Evolutionary conservation across 192 early-diverging fungal genomes (phyloP).

Genomic region (Coemansia sp.): DNA sequence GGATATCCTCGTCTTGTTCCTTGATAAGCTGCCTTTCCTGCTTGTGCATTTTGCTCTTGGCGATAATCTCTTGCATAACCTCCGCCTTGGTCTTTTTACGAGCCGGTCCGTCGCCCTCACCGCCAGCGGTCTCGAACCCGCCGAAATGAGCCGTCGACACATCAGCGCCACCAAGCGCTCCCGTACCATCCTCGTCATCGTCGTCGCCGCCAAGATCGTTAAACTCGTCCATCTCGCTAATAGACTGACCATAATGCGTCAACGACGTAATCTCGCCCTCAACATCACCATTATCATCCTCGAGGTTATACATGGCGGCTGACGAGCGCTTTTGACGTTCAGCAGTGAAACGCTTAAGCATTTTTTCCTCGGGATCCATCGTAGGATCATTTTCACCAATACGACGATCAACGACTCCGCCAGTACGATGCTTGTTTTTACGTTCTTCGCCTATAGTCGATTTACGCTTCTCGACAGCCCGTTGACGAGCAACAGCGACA

Average conservation of each 20-base stretch:
- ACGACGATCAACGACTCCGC: slow-evolving; percentile 86
- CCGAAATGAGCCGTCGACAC: slow-evolving; percentile 85
- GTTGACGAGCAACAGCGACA: slow-evolving; percentile 78
- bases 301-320: slow-evolving; percentile 76
- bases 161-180: slow-evolving; percentile 67
- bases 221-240: slow-evolving; percentile 82
- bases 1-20: slow-evolving; percentile 82
- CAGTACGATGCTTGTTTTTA: slow-evolving; percentile 65
- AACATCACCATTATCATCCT: slow-evolving; percentile 64
- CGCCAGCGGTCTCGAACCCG: slow-evolving; percentile 69
- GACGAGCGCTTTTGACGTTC: slow-evolving; percentile 67
- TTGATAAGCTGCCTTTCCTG: slow-evolving; percentile 86
- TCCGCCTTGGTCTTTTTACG: slow-evolving; percentile 87
- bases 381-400: slow-evolving; percentile 91
- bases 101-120: slow-evolving; percentile 33
- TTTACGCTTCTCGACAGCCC: slow-evolving; percentile 85
- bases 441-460: slow-evolving; percentile 83
- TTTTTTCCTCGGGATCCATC: slow-evolving; percentile 93
- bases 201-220: slow-evolving; percentile 69
- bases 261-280: slow-evolving; percentile 65
- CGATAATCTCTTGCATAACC: slow-evolving; percentile 97
- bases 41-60: slow-evolving; percentile 96
- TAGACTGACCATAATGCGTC: slow-evolving; percentile 94
- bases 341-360: slow-evolving; percentile 90
- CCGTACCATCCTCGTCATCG: slow-evolving; percentile 59